Evolutionary conservation across 352 stramenopile genomes (phyloP).

Genomic region (Thalassiosira tumida): DNA sequence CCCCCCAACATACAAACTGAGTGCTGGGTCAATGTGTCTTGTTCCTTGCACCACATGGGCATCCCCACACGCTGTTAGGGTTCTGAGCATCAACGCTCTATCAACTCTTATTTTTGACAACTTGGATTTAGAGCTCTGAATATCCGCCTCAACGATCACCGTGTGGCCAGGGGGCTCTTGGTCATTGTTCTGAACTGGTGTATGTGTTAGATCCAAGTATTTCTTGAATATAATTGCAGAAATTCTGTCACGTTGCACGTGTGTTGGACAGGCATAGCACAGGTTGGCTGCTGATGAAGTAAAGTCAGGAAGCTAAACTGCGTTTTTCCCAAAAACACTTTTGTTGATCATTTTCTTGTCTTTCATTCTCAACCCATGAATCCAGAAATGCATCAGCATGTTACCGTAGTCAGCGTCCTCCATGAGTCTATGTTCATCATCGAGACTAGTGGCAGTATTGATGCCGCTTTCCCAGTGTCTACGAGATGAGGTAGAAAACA

Average conservation of each 20-base stretch:
- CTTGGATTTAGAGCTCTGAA: neutral
- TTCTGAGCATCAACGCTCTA: constrained; percentile 14
- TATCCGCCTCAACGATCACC: constrained; percentile 54
- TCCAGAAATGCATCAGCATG: constrained; percentile 64
- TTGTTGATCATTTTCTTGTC: constrained; percentile 18
- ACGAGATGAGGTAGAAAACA: neutral
- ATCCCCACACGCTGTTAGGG: constrained; percentile 56
- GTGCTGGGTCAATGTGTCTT: constrained; percentile 52
- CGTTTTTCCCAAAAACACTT: neutral
- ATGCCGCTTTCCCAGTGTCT: constrained; percentile 22
- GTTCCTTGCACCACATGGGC: constrained; percentile 27
- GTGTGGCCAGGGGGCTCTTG: constrained; percentile 54
- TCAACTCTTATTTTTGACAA: neutral
- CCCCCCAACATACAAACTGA: constrained; percentile 50
- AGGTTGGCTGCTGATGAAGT: neutral
- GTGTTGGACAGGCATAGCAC: constrained; percentile 47
- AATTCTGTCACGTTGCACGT: constrained; percentile 54
- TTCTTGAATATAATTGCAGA: constrained; percentile 35
- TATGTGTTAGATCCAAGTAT: constrained; percentile 34
- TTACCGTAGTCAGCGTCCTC: constrained; percentile 67
- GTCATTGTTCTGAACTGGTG: constrained; percentile 11
- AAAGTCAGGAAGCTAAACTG: neutral
- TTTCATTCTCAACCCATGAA: neutral
- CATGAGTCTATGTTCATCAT: constrained; percentile 74
- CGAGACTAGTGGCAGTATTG: constrained; percentile 59